phyloP scores from a whole-genome alignment of 305 asterid species.

The Rubia occidens region DNA sequence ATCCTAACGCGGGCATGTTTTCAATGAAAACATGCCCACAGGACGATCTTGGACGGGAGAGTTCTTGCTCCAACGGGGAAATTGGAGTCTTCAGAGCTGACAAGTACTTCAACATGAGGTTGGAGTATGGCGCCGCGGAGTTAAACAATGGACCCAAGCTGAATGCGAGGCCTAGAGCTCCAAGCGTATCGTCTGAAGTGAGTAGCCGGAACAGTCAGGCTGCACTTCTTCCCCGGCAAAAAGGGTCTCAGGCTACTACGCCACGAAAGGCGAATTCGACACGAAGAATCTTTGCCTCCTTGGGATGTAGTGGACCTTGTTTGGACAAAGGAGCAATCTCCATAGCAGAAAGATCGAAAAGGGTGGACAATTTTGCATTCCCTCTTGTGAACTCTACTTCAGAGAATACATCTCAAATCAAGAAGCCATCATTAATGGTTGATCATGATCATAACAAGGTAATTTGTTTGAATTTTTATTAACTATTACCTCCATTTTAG shows the following conservation, averaged over 20 bases:
- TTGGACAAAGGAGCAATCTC: slow-evolving; percentile 40
- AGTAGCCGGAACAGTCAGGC: slow-evolving; percentile 50
- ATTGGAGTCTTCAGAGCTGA: slow-evolving; percentile 72
- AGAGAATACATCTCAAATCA: slow-evolving; percentile 7
- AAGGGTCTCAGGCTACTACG: slow-evolving; percentile 20
- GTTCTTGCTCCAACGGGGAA: slow-evolving; percentile 38
- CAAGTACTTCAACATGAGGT: slow-evolving; percentile 67
- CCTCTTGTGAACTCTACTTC: slow-evolving; percentile 6
- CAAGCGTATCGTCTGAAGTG: slow-evolving; percentile 39
- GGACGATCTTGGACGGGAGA: slow-evolving; percentile 18
- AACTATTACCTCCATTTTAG: too few relatives aligned
- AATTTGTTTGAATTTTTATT: neutral
- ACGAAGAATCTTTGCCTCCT: slow-evolving; percentile 31
- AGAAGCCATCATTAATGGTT: slow-evolving; percentile 8
- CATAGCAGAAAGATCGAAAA: slow-evolving; percentile 19
- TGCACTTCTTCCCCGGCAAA: slow-evolving; percentile 23
- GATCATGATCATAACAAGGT: slow-evolving; percentile 7
- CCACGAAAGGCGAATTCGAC: slow-evolving; percentile 30
- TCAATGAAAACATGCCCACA: slow-evolving; percentile 22
- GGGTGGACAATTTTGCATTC: slow-evolving; percentile 16
- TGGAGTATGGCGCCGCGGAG: slow-evolving; percentile 24
- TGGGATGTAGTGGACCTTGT: slow-evolving; percentile 56
- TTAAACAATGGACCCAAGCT: neutral
- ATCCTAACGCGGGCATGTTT: slow-evolving; percentile 36
- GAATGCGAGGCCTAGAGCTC: slow-evolving; percentile 27